These are phyloP conservation scores for Wickerhamomyces bisporus DNA, from an alignment of 805 yeast species.

Conservation along the genomic window DNA sequence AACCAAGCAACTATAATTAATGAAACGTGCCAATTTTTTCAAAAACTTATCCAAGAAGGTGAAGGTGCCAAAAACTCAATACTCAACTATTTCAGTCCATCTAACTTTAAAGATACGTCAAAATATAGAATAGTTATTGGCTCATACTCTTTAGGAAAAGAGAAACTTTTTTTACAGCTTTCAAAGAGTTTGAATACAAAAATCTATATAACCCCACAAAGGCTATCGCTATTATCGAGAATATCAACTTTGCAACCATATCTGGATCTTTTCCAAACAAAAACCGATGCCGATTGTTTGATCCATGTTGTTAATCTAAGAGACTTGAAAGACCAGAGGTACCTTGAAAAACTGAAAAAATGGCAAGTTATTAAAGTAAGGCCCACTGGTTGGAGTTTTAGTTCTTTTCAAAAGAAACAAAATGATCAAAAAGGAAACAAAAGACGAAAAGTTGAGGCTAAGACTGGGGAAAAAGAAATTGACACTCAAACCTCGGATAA, in stretches of 20 bases:
- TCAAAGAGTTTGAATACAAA: constrained; percentile 49
- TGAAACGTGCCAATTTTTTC: constrained; percentile 50
- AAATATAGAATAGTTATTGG: constrained; percentile 49
- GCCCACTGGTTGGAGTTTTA: constrained; percentile 91
- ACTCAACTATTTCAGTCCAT: constrained; percentile 29
- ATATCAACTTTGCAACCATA: neutral
- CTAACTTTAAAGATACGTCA: constrained; percentile 27
- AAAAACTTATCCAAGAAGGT: constrained; percentile 30
- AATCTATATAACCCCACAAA: constrained; percentile 43
- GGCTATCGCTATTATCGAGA: neutral
- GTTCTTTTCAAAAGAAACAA: constrained; percentile 6
- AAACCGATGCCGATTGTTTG: constrained; percentile 22
- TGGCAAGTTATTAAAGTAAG: constrained; percentile 55
- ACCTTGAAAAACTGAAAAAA: constrained; percentile 21
- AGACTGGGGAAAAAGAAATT: neutral
- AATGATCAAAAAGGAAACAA: neutral
- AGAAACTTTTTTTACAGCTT: constrained; percentile 66
- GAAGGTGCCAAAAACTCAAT: constrained; percentile 23
- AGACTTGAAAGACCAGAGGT: constrained; percentile 36
- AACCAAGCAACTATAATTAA: constrained; percentile 64
- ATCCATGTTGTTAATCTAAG: constrained; percentile 75
- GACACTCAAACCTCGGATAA: too few relatives aligned
- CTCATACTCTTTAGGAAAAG: constrained; percentile 91
- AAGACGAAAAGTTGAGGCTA: too few relatives aligned
- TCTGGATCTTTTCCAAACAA: constrained; percentile 8